Conservation (phyloP, 192 early-diverging fungal species). For the Lobulomyces angularis region DNA sequence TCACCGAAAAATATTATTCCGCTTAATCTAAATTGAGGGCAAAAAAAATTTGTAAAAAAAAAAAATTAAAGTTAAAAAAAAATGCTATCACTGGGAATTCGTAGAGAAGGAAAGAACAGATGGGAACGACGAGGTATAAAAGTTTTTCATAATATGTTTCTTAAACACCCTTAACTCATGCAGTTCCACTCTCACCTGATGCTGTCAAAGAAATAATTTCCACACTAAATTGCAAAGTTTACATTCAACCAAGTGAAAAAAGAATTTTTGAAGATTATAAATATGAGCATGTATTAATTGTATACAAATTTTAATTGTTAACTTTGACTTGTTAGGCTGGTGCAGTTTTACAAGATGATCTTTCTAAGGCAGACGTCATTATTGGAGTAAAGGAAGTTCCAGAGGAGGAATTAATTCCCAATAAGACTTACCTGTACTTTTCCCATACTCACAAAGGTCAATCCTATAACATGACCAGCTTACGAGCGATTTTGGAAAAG, state of each 20-base stretch:
- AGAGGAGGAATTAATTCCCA: conserved; percentile 57
- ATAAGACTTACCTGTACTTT: conserved; percentile 90
- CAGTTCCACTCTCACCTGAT: conserved; percentile 72
- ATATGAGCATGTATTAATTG: conserved; percentile 48
- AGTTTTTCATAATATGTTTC: too few relatives aligned
- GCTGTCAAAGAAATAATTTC: conserved; percentile 70
- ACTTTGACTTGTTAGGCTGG: conserved; percentile 45
- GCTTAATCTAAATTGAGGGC: too few relatives aligned
- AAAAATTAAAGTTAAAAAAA: too few relatives aligned
- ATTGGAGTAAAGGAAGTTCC: conserved; percentile 97
- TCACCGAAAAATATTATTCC: too few relatives aligned
- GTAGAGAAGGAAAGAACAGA: conserved; percentile 89
- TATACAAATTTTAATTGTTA: neutral
- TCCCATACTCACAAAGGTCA: conserved; percentile 98
- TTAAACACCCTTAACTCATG: too few relatives aligned
- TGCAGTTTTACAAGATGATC: conserved; percentile 71
- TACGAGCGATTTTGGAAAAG: conserved; percentile 80
- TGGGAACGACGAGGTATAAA: conserved; percentile 97
- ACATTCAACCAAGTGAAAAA: conserved; percentile 87
- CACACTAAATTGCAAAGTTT: conserved; percentile 61
- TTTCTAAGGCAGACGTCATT: conserved; percentile 80
- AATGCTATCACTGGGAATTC: conserved; percentile 62
- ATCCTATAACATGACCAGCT: conserved; percentile 80
- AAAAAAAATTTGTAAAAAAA: too few relatives aligned
- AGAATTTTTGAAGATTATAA: conserved; percentile 79